Evolutionary conservation across 805 yeast genomes (phyloP), one percentile per base, ranked within the genome.

Genomic region (Pichia occidentalis): DNA sequence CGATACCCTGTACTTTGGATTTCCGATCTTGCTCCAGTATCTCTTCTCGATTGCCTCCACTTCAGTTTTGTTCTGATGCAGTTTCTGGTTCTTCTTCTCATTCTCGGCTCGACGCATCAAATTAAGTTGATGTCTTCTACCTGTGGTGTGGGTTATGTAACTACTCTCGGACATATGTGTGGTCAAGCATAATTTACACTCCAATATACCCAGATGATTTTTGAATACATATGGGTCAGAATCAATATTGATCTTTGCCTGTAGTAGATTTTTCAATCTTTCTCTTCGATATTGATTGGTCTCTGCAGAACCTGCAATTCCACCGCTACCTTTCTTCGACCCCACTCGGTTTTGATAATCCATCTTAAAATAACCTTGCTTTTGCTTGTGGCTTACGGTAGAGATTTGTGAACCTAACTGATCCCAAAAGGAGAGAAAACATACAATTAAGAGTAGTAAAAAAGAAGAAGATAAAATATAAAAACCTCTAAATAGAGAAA

Each of bases 301-400:
- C 46, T 82, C 87, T 16, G 77, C 73, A 30, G 67, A 63, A 5
- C 84, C 83, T 1, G 95, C 96, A 14, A 87, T 67, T 6, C 95
- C 96, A 48, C 96, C 97, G 21, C 81, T 75, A 24, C 96, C 96
- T 56, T 85, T 78, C 60, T 87, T 87, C 6, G 95, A 81, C 31
- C 95, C 95, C 3, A 84, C 94, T 51, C 95, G 63, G 49, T 83
- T 84, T 45, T 85, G 88, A 54, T 85, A 85, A 57, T 87, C 95
- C 97, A 87, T 87, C 5, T 27, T 43, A 4, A 7, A 12, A 8
- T n/a, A 26, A 13, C 10, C n/a, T 29, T 19, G 10, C 17, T 12
- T 21, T 4, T 12, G 4, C 12, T n/a, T n/a, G n/a, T n/a, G n/a
- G n/a, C n/a, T n/a, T n/a, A n/a, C n/a, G n/a, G n/a, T n/a, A n/a